Evolutionary conservation across 805 yeast species (phyloP).

Genomic region (Yarrowia osloensis): DNA sequence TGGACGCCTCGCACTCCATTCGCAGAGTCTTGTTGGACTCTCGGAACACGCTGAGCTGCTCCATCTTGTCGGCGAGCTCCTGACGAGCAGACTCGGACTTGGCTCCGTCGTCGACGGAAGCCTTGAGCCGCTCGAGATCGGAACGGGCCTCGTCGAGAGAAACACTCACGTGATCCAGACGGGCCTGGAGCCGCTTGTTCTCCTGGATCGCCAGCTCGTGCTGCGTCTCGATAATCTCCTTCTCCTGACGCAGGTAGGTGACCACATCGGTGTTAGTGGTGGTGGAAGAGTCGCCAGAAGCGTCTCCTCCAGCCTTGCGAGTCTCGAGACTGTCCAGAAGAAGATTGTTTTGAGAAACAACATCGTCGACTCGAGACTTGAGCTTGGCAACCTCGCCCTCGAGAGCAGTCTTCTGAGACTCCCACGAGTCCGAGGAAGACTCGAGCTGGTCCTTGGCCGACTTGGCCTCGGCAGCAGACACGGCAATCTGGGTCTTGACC

Average conservation of each 20-base stretch:
- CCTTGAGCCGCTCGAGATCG: slow-evolving; percentile 48
- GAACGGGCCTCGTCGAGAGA: slow-evolving; percentile 57
- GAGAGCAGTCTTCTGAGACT: slow-evolving; percentile 46
- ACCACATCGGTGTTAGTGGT: slow-evolving; percentile 49
- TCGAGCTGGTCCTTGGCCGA: slow-evolving; percentile 38
- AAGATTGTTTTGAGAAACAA: slow-evolving; percentile 66
- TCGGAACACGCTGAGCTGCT: slow-evolving; percentile 62
- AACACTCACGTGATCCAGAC: slow-evolving; percentile 49
- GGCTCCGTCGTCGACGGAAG: slow-evolving; percentile 33
- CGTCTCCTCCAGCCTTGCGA: slow-evolving; percentile 34
- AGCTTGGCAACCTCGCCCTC: slow-evolving; percentile 53
- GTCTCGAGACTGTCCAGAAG: slow-evolving; percentile 68
- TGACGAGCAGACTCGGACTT: slow-evolving; percentile 46
- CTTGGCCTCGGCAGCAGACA: slow-evolving; percentile 33
- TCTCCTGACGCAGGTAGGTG: slow-evolving; percentile 67
- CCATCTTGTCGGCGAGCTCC: slow-evolving; percentile 54
- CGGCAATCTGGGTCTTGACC: slow-evolving; percentile 40
- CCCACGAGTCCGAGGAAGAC: slow-evolving; percentile 47
- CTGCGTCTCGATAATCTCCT: slow-evolving; percentile 67
- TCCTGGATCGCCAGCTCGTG: slow-evolving; percentile 57
- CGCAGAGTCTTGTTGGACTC: slow-evolving; percentile 70
- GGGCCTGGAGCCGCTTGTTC: slow-evolving; percentile 53
- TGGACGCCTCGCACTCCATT: slow-evolving; percentile 48
- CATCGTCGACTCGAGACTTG: slow-evolving; percentile 53
- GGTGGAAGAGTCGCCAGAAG: slow-evolving; percentile 5